Conservation (phyloP, 306 rosid genomes). For the Castanea crenata region DNA sequence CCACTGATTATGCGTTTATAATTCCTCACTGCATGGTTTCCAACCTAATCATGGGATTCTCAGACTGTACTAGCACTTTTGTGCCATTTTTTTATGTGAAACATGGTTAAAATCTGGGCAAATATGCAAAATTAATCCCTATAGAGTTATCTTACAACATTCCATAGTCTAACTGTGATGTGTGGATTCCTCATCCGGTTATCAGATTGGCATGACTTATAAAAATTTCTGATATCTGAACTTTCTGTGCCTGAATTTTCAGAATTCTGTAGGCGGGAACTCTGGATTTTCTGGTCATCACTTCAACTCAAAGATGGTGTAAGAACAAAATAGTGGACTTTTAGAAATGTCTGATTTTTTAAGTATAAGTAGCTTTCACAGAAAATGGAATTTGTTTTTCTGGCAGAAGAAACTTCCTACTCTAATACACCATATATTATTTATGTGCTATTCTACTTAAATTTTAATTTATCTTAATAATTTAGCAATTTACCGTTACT, state of each 20-base stretch:
- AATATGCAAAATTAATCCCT: not conserved
- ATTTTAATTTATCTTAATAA: not conserved
- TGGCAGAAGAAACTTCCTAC: not conserved
- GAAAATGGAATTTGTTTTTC: not conserved
- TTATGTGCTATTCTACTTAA: not conserved
- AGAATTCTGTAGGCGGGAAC: slow-evolving; percentile 92
- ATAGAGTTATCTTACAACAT: not conserved
- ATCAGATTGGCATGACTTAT: not conserved
- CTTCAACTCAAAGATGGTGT: slow-evolving; percentile 69
- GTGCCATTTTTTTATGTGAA: not conserved
- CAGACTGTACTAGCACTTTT: not conserved
- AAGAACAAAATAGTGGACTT: slow-evolving; percentile 26
- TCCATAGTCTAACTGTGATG: not conserved
- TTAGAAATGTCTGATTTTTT: not conserved
- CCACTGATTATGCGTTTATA: not conserved
- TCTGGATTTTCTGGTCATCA: slow-evolving; percentile 90
- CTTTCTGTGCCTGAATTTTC: slow-evolving; percentile 15
- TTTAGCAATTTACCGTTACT: not conserved
- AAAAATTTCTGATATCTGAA: not conserved
- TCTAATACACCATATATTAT: not conserved
- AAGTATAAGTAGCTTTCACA: not conserved
- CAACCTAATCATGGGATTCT: not conserved
- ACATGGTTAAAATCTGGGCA: not conserved
- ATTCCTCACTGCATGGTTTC: not conserved
- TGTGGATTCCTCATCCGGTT: not conserved